Evolutionary conservation across 768 basidiomycete species (phyloP), one percentile per base, ranked within the genome.

Genomic region (Xerocomellus chrysenteron): DNA sequence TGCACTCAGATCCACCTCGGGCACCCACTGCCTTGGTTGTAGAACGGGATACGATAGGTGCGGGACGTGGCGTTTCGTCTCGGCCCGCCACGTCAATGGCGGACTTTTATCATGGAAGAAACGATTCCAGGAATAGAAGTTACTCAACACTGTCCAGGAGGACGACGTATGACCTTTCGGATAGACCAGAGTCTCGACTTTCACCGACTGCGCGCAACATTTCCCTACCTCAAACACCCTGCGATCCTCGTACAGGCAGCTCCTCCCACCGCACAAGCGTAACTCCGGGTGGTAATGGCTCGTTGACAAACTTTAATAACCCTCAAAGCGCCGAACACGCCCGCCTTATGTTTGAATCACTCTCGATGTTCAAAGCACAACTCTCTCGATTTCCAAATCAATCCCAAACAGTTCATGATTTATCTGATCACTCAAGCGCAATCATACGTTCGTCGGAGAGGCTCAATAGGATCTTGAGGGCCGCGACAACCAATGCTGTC

Each of bases 281-380:
- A 19, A 65, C 69, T 3, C 64, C 73, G 6, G 39, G 61, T 32
- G 45, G 55, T 21, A 62, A 52, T 40, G 60, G 61, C 33, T 48
- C 59, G 14, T 35, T 52, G 26, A 36, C 56, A n/a, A 62, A 28
- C 43, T 26, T 63, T 2, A 58, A 55, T 3, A 59, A 17, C 28
- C 63, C 60, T 47, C 67, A 66, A 37, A 73, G 68, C 37, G 67
- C 76, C 4, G 88, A 92, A 60, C 91, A 92, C 62, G 76, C 82
- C 1, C 75, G 80, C n/a, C 71, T 93, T 44, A 84, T 92, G 80
- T 62, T 84, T 21, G 89, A 92, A 41, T 81, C 85, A 17, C 72
- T 92, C 14, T 67, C 74, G 5, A 82, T 87, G 77, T 90, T 93
- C 60, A 88, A 92, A 67, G 73, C 78, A 3, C 80, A 87, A 26